Conservation (phyloP, 495 filamentous ascomycete species). For the Parathielavia appendiculata region DNA sequence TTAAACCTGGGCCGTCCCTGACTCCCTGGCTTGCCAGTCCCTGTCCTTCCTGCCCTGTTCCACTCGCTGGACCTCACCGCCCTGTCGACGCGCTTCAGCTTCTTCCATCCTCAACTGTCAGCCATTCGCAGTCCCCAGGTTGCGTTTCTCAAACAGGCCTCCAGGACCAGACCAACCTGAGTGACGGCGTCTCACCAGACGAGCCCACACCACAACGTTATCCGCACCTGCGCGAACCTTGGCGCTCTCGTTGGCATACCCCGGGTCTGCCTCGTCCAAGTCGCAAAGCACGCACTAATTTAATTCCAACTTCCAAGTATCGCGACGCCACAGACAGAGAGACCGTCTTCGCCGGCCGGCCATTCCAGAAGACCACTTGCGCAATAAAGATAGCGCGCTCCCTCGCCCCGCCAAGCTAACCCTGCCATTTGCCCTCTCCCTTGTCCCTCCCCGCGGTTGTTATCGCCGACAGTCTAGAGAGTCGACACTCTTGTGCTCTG, state of each 20-base stretch:
- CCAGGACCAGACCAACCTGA: constrained; percentile 20
- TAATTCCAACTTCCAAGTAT: neutral
- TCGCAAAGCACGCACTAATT: constrained; percentile 13
- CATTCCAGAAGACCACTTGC: constrained; percentile 21
- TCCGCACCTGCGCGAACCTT: neutral
- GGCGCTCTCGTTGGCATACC: neutral
- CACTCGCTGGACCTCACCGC: constrained; percentile 8
- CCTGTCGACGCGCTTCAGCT: neutral
- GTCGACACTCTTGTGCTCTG: neutral
- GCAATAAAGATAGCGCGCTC: constrained; percentile 34
- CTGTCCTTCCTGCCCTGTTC: neutral
- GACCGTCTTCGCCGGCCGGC: constrained; percentile 24
- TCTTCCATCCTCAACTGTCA: constrained; percentile 5
- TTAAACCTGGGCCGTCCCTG: constrained; percentile 8
- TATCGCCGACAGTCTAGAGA: neutral
- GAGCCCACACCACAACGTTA: neutral
- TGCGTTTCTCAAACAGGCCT: constrained; percentile 19
- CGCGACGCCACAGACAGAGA: constrained; percentile 9
- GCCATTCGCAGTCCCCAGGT: constrained; percentile 29
- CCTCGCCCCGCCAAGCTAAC: constrained; percentile 18
- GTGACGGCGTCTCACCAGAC: constrained; percentile 21
- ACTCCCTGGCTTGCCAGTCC: neutral
- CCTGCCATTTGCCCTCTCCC: constrained; percentile 13
- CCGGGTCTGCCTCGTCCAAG: neutral
- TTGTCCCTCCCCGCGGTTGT: constrained; percentile 1